Evolutionary conservation across 805 yeast genomes (phyloP).

Genomic region (Zygosaccharomyces bailii): DNA sequence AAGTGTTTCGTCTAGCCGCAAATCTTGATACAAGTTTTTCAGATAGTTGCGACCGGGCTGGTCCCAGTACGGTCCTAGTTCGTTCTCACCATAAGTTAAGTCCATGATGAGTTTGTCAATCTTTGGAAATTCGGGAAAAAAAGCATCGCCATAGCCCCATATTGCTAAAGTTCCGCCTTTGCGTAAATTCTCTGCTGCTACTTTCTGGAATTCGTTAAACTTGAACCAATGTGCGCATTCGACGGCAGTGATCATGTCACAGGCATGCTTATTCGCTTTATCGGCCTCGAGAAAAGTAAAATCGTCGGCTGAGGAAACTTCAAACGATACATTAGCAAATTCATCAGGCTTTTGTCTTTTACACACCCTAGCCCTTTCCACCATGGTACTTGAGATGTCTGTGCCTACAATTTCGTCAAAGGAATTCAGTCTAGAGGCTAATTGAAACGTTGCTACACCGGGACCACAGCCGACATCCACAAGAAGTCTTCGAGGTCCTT

Average conservation of each 20-base stretch:
- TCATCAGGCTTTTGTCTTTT: slow-evolving; percentile 14
- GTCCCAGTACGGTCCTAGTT: slow-evolving; percentile 67
- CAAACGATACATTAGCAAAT: slow-evolving; percentile 14
- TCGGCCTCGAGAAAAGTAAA: slow-evolving; percentile 14
- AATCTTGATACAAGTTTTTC: slow-evolving; percentile 38
- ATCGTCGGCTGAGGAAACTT: slow-evolving; percentile 35
- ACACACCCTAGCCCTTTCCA: slow-evolving; percentile 41
- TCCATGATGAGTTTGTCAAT: slow-evolving; percentile 54
- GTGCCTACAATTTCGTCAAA: slow-evolving; percentile 57
- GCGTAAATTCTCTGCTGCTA: slow-evolving; percentile 48
- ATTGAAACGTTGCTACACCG: slow-evolving; percentile 63
- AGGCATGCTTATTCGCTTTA: slow-evolving; percentile 21
- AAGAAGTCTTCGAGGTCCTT: slow-evolving; percentile 38
- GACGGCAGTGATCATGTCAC: slow-evolving; percentile 72
- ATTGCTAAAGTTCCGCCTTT: slow-evolving; percentile 66
- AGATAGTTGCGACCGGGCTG: slow-evolving; percentile 71
- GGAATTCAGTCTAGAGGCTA: slow-evolving; percentile 15
- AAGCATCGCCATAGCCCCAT: slow-evolving; percentile 79
- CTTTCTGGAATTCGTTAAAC: slow-evolving; percentile 49
- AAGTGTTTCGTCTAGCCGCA: slow-evolving; percentile 21
- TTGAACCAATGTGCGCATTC: slow-evolving; percentile 88
- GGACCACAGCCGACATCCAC: slow-evolving; percentile 81
- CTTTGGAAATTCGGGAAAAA: slow-evolving; percentile 48
- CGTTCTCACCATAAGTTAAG: slow-evolving; percentile 47
- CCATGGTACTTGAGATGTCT: slow-evolving; percentile 60